Base-by-base conservation (phyloP, 352 stramenopile genomes). In the Pythium chondricola region DNA sequence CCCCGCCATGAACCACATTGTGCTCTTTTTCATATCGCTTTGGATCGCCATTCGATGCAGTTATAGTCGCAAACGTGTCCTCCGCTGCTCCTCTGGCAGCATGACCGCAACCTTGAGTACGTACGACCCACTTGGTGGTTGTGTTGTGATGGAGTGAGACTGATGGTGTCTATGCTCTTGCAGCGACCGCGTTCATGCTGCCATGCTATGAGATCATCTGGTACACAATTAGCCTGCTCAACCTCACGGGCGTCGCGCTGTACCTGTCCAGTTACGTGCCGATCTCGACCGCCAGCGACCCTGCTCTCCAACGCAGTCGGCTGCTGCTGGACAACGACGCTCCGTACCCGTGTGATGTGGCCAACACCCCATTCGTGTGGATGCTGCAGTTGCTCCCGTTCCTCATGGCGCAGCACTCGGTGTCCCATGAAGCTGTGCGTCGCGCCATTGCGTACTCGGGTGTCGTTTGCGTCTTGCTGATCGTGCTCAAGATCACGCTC, bases 181-280 rank as follows among this genome's bases (percentile, higher is more conserved):
- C 55, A 88, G 77, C 79, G 14, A 85, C 79, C 44, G 77, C 74
- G 2, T 94, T 94, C 48, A 90, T 94, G 75, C 59, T 94, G n/a
- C 83, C 83, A 6, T 92, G 83, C 48, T 94, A 90, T 37, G 83
- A 89, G 56, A 55, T 70, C 20, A 83, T 94, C 17, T 94, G 78
- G 83, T 94, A 94, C 56, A 85, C 63, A 9, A 85, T 94, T 42
- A 65, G 70, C 5, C 55, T 70, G 0, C 47, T 94, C 6, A 78
- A 76, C 10, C 40, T 65, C 18, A 44, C 65, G 40, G 78, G 76
- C 1, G 49, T 89, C 18, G 49, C 78, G 5, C 46, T 90, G 6
- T 85, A 79, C 16, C 50, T 56, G 1, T 48, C 67, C 40, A 91
- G 77, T 37, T 88, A 75, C 48, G 56, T 71, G 48, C 64, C 20